Conservation (phyloP, 805 yeast species). For the Suhomyces vadensis region DNA sequence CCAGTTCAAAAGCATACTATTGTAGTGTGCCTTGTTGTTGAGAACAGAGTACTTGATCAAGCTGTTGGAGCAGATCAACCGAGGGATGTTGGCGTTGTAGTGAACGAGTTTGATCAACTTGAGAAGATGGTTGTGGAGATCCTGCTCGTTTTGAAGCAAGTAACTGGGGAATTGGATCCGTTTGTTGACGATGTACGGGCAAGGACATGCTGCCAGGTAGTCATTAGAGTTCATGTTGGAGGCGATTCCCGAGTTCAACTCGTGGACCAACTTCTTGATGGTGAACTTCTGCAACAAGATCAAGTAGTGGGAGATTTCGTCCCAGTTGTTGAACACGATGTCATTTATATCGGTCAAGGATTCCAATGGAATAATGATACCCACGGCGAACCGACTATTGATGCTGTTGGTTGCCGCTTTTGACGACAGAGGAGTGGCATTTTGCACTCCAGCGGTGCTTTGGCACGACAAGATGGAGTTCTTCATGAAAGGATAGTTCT, state of each 20-base stretch:
- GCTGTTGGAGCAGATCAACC: constrained; percentile 43
- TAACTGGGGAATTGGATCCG: constrained; percentile 39
- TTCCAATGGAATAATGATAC: constrained; percentile 50
- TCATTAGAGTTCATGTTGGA: constrained; percentile 6
- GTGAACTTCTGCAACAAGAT: constrained; percentile 41
- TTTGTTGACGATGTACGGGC: constrained; percentile 31
- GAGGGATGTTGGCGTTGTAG: constrained; percentile 46
- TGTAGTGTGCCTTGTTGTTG: constrained; percentile 17
- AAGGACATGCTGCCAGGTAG: constrained; percentile 5
- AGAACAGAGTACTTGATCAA: constrained; percentile 29
- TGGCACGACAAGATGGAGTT: background rate
- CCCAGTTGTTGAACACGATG: constrained; percentile 51
- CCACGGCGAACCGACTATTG: constrained; percentile 47
- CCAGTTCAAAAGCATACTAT: constrained; percentile 49
- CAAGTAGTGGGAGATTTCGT: constrained; percentile 43
- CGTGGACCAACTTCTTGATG: constrained; percentile 35
- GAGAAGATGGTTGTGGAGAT: constrained; percentile 39
- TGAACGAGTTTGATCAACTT: constrained; percentile 40
- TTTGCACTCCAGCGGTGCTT: background rate
- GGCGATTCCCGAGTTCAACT: constrained; percentile 20
- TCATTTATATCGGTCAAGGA: constrained; percentile 34
- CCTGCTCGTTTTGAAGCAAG: constrained; percentile 45
- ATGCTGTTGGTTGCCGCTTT: constrained; percentile 16
- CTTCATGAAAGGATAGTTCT: constrained; percentile 7
- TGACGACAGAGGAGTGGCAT: background rate